phyloP scores from a whole-genome alignment of 352 stramenopile genomes.

The Phytophthora litchii region DNA sequence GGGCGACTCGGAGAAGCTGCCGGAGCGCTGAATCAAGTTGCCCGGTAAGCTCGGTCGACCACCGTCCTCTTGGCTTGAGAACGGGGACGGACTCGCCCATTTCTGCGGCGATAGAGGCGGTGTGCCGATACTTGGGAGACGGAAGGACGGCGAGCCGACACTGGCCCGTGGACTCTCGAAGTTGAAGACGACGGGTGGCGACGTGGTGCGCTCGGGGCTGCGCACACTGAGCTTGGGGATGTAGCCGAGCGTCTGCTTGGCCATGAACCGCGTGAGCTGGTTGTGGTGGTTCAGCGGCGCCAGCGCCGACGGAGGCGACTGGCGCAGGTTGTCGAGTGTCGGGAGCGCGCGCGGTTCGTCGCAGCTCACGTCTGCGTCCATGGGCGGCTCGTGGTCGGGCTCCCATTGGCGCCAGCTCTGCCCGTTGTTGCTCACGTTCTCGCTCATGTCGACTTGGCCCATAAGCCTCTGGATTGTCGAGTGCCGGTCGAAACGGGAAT shows the following conservation, averaged over 20 bases:
- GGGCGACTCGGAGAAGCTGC: conserved; percentile 41
- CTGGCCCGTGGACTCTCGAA: conserved; percentile 33
- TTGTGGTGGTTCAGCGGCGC: conserved; percentile 54
- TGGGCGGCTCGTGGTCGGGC: conserved; percentile 35
- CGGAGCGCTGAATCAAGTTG: conserved; percentile 35
- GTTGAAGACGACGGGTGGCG: conserved; percentile 24
- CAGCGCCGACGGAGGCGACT: conserved; percentile 14
- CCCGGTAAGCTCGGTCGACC: conserved; percentile 29
- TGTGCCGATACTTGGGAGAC: conserved; percentile 51
- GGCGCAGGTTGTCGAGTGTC: conserved; percentile 13
- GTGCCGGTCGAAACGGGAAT: conserved; percentile 20
- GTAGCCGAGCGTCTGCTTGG: conserved; percentile 66
- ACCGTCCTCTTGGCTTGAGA: conserved; percentile 26
- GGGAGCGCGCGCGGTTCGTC: conserved; percentile 6
- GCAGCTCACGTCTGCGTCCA: conserved; percentile 20
- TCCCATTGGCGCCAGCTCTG: conserved; percentile 32
- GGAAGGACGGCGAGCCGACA: conserved; percentile 45
- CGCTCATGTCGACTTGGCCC: conserved; percentile 39
- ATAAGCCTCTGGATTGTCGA: conserved; percentile 10
- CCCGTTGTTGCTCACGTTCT: conserved; percentile 36
- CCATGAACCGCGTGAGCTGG: conserved; percentile 64
- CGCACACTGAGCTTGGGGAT: conserved; percentile 51
- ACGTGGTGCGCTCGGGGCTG: conserved; percentile 32
- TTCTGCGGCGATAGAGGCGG: conserved; percentile 57
- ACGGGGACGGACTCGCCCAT: conserved; percentile 31